These are phyloP conservation scores for Ganoderma boninense DNA, from an alignment of 1,284 basidiomycete genomes.

Conservation along the genomic window DNA sequence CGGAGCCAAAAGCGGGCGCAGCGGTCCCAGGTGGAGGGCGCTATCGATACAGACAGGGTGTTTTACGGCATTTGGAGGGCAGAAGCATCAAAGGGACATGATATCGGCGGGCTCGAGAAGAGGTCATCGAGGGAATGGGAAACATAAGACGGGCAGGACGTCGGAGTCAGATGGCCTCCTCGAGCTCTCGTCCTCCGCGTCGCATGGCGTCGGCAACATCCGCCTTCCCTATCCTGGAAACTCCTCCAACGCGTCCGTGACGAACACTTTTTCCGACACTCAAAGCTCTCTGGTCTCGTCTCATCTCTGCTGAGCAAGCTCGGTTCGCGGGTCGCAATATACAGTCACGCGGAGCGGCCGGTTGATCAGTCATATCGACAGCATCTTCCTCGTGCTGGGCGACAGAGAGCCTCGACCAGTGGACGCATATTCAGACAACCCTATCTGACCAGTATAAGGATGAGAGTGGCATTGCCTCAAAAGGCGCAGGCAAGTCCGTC, in stretches of 20 bases:
- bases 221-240: conserved; percentile 22
- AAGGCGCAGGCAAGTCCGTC: background rate
- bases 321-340: background rate
- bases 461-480: background rate
- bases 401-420: background rate
- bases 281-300: background rate
- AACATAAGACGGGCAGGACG: conserved; percentile 20
- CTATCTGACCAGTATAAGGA: background rate
- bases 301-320: background rate
- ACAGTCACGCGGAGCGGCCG: background rate
- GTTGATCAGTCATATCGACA: background rate
- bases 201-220: conserved; percentile 14
- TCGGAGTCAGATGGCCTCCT: conserved; percentile 24
- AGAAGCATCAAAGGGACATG: background rate
- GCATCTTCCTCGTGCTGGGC: background rate
- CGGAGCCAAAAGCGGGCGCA: background rate
- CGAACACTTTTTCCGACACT: background rate
- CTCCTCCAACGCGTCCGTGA: conserved; percentile 23
- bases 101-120: conserved; percentile 12
- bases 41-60: background rate
- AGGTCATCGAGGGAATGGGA: conserved; percentile 25
- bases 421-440: background rate
- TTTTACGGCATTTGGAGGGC: background rate
- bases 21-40: background rate
- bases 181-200: conserved; percentile 12